These are phyloP conservation scores for Beauveria bassiana DNA, from an alignment of 2,329 filamentous ascomycete genomes.

Conservation along the genomic window DNA sequence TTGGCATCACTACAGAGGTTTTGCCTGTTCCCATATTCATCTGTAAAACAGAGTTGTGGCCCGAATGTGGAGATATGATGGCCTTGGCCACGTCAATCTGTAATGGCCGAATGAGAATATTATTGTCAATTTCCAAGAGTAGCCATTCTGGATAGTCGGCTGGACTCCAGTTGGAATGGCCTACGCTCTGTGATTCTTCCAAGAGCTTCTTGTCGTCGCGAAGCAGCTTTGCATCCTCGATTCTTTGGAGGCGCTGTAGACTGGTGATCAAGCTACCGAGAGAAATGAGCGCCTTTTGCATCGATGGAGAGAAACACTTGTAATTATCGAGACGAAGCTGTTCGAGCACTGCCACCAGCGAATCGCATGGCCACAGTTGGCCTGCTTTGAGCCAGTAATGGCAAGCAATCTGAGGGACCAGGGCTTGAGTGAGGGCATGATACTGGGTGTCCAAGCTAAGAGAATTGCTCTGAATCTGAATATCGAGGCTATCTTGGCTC, in stretches of 20 bases:
- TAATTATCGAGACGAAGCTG: slow-evolving; percentile 29
- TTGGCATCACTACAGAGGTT: slow-evolving; percentile 48
- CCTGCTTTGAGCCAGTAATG: slow-evolving; percentile 32
- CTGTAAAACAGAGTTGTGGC: slow-evolving; percentile 52
- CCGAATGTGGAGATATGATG: slow-evolving; percentile 46
- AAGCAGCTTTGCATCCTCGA: slow-evolving; percentile 9
- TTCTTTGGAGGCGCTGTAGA: not conserved
- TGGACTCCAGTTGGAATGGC: slow-evolving; percentile 51
- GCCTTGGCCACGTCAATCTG: slow-evolving; percentile 56
- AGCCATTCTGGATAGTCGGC: slow-evolving; percentile 53
- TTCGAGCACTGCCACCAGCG: slow-evolving; percentile 35
- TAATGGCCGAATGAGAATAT: slow-evolving; percentile 52
- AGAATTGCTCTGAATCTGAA: not conserved
- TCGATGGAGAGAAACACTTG: not conserved
- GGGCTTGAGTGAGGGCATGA: not conserved
- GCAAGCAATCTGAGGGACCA: not conserved
- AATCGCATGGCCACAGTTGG: slow-evolving; percentile 38
- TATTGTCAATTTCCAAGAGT: slow-evolving; percentile 57
- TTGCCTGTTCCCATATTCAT: slow-evolving; percentile 63
- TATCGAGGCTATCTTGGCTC: not conserved
- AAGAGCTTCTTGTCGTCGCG: slow-evolving; percentile 19
- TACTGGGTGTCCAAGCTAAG: not conserved
- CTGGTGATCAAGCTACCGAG: not conserved
- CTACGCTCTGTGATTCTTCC: slow-evolving; percentile 39
- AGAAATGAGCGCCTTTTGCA: not conserved